phyloP scores from a whole-genome alignment of 371 early-diverging fungal genomes.

The Mucor lusitanicus region DNA sequence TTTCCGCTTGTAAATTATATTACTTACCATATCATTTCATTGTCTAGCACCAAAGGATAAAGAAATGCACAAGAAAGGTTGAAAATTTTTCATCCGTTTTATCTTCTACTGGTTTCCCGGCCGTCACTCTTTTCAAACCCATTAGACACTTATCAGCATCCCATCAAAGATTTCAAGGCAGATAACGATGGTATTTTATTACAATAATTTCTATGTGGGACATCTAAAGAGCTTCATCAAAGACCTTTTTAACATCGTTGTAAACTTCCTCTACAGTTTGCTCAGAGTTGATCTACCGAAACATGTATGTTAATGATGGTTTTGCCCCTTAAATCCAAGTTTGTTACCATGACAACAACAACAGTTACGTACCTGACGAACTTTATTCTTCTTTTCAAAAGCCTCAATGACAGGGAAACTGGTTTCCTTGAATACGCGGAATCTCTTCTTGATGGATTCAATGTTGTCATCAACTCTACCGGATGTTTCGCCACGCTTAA shows the following conservation, averaged over 20 bases:
- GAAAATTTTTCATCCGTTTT: not conserved
- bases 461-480: conserved; percentile 93
- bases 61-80: not conserved
- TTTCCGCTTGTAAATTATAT: not conserved
- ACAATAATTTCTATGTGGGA: not conserved
- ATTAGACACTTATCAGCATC: not conserved
- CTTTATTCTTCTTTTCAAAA: conserved; percentile 71
- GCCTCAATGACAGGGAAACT: conserved; percentile 88
- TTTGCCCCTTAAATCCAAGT: not conserved
- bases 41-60: not conserved
- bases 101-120: not conserved
- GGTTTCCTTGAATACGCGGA: conserved; percentile 80
- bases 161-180: not conserved
- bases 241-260: conserved; percentile 48
- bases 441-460: conserved; percentile 92
- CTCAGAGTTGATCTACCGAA: conserved; percentile 58
- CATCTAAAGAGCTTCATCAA: conserved; percentile 29
- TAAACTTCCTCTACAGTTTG: conserved; percentile 60
- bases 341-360: not conserved
- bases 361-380: conserved; percentile 56
- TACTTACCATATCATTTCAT: conserved; percentile 7
- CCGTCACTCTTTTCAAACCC: not conserved
- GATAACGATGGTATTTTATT: not conserved
- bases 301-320: conserved; percentile 31
- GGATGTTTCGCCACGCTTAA: conserved; percentile 87